These are phyloP conservation scores for Mycotypha africana DNA, from an alignment of 371 early-diverging fungal genomes.

Conservation along the genomic window DNA sequence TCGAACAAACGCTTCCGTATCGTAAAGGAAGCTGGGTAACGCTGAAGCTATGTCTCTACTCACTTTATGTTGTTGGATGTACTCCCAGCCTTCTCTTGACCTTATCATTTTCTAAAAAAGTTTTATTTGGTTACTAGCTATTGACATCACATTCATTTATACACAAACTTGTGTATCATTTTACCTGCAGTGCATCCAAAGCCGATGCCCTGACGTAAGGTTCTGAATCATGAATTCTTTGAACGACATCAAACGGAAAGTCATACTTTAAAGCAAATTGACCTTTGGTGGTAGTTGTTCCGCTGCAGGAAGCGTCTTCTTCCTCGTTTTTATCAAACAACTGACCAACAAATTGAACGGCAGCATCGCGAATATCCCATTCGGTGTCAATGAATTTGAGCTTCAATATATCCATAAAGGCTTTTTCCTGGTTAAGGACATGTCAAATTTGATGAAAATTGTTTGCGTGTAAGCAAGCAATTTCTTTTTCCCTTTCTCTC, in stretches of 20 bases:
- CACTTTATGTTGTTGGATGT: constrained; percentile 27
- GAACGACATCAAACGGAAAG: constrained; percentile 36
- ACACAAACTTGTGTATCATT: background rate
- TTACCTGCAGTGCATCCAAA: constrained; percentile 42
- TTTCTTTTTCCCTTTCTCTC: too few species aligned
- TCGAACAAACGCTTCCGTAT: constrained; percentile 57
- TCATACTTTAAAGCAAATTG: constrained; percentile 43
- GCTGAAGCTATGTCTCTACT: constrained; percentile 16
- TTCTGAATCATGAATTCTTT: constrained; percentile 45
- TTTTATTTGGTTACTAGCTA: background rate
- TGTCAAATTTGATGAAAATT: too few species aligned
- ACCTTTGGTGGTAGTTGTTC: too few species aligned
- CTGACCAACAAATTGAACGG: constrained; percentile 47
- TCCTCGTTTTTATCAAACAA: constrained; percentile 35
- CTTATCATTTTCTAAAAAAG: constrained; percentile 25
- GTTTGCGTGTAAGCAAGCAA: too few species aligned
- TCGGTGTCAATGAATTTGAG: constrained; percentile 45
- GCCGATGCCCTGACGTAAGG: constrained; percentile 55
- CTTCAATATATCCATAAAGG: constrained; percentile 30
- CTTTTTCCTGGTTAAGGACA: constrained; percentile 9
- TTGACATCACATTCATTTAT: background rate
- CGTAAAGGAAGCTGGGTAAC: constrained; percentile 47
- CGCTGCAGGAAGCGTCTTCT: too few species aligned
- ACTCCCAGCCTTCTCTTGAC: constrained; percentile 30
- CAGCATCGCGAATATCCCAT: constrained; percentile 58